Percentiles rank a stretch among this genome's conserved stretches.
Conservation (phyloP, 1,284 basidiomycete species). For the Ustilago tritici region DNA sequence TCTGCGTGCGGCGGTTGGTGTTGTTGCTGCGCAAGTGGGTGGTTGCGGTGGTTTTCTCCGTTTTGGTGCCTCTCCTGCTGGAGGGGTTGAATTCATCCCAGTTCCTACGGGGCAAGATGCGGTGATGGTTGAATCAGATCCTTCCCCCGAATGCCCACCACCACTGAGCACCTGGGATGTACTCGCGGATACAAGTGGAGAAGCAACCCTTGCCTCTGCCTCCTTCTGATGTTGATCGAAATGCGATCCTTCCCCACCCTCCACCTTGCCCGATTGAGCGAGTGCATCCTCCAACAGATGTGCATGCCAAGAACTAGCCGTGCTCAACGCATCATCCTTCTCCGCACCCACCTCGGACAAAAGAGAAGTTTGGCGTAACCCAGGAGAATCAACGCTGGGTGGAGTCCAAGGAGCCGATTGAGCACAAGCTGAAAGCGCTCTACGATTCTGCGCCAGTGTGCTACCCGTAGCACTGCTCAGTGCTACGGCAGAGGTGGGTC, state of each 20-base stretch:
- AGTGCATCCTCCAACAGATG: slow-evolving; percentile 42
- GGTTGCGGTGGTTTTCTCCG: slow-evolving; percentile 38
- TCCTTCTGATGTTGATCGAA: not conserved
- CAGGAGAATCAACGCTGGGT: slow-evolving; percentile 37
- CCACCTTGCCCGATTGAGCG: slow-evolving; percentile 2
- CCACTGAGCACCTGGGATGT: slow-evolving; percentile 16
- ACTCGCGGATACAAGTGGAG: slow-evolving; percentile 21
- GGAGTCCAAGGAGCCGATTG: slow-evolving; percentile 50
- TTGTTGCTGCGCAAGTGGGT: slow-evolving; percentile 1
- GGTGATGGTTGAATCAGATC: slow-evolving; percentile 15
- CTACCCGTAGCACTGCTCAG: slow-evolving; percentile 9
- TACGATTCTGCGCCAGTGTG: not conserved
- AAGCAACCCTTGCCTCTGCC: slow-evolving; percentile 2
- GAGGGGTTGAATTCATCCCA: not conserved
- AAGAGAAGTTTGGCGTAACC: not conserved
- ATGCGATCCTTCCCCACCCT: not conserved
- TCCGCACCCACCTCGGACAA: slow-evolving; percentile 14
- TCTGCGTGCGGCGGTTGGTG: not conserved
- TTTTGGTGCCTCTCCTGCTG: slow-evolving; percentile 3
- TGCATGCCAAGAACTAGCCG: slow-evolving; percentile 50
- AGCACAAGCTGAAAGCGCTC: slow-evolving; percentile 22
- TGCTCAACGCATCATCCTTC: slow-evolving; percentile 31
- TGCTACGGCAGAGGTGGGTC: slow-evolving; percentile 29
- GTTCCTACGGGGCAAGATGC: not conserved
- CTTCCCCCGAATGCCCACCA: not conserved